phyloP scores from a whole-genome alignment of 164 flowering plant species.

The Stephania cephalantha region DNA sequence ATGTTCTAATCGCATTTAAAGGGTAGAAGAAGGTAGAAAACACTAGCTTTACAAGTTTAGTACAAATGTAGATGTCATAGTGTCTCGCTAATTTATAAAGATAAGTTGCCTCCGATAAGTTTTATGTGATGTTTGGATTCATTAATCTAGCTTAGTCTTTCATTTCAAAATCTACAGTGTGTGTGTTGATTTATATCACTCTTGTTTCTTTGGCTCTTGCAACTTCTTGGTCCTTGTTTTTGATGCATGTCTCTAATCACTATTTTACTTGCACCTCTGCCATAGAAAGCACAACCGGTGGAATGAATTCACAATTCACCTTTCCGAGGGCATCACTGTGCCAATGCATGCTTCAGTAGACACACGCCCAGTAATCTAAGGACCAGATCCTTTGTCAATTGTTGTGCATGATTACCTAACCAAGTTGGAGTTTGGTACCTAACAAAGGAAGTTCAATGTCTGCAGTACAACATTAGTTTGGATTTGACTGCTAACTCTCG shows the following conservation, averaged over 20 bases:
- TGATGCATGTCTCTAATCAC: background rate
- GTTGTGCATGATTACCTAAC: background rate
- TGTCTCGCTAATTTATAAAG: no score
- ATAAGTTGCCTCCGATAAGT: no score
- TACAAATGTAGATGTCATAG: no score
- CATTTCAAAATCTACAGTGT: background rate
- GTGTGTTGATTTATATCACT: background rate
- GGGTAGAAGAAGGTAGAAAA: no score
- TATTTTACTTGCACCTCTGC: background rate
- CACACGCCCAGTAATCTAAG: background rate
- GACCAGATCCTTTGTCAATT: background rate
- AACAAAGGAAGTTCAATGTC: background rate
- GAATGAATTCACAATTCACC: background rate
- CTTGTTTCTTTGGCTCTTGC: background rate
- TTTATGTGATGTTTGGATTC: no score
- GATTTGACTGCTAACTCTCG: background rate
- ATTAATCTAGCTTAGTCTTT: no score
- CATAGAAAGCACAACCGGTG: background rate
- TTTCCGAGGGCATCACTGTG: no score
- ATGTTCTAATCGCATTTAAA: no score
- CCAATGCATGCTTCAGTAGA: no score
- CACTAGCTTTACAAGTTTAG: no score
- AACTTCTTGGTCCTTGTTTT: background rate
- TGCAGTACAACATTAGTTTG: background rate
- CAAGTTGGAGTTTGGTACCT: background rate